Conservation (phyloP, 2,329 filamentous ascomycete species). For the Pseudonectria buxi region DNA sequence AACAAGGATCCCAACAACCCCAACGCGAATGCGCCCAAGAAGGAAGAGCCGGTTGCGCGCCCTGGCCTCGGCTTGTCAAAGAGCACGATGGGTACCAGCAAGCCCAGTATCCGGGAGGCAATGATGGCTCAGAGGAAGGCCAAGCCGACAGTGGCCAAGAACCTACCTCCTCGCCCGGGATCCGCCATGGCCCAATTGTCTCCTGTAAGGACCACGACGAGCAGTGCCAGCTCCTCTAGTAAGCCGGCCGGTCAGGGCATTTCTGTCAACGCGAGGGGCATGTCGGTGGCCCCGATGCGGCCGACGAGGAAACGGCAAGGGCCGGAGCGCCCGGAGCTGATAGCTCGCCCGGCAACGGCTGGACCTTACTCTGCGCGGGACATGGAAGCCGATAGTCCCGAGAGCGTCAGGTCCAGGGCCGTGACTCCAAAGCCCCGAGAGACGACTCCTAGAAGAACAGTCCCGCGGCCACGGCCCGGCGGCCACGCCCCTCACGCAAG, state of each 20-base stretch:
- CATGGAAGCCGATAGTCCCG: slow-evolving; percentile 38
- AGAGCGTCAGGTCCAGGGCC: slow-evolving; percentile 38
- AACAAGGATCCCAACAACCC: slow-evolving; percentile 81
- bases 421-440: slow-evolving; percentile 44
- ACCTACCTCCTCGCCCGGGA: slow-evolving; percentile 50
- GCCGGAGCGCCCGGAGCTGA: slow-evolving; percentile 37
- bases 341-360: slow-evolving; percentile 55
- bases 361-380: slow-evolving; percentile 58
- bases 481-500: slow-evolving; percentile 44
- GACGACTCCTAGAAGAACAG: slow-evolving; percentile 46
- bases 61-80: slow-evolving; percentile 56
- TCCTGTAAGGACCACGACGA: slow-evolving; percentile 37
- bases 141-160: slow-evolving; percentile 36
- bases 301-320: slow-evolving; percentile 46
- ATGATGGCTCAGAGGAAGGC: slow-evolving; percentile 77
- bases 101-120: slow-evolving; percentile 69
- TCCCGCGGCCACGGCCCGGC: slow-evolving; percentile 38
- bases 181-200: slow-evolving; percentile 59
- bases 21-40: slow-evolving; percentile 57
- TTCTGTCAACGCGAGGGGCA: slow-evolving; percentile 45
- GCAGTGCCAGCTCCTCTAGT: slow-evolving; percentile 20
- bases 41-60: slow-evolving; percentile 40
- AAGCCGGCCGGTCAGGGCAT: slow-evolving; percentile 36
- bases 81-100: slow-evolving; percentile 51
- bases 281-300: slow-evolving; percentile 58